Conservation (phyloP, 257 asterid genomes). For the Ehretia macrophylla region DNA sequence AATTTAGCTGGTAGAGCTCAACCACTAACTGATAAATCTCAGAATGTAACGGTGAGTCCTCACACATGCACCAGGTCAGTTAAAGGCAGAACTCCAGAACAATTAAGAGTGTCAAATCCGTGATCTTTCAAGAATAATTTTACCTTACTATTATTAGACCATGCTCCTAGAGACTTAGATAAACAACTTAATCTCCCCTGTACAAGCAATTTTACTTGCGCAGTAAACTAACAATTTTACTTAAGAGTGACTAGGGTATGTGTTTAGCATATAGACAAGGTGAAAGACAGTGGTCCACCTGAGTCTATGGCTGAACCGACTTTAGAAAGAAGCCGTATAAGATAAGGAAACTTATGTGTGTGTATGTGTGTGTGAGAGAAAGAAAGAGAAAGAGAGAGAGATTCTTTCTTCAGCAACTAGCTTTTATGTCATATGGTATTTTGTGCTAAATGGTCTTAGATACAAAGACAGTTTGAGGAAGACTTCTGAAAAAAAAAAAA, state of each 20-base stretch:
- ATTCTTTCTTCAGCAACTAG: constrained; percentile 27
- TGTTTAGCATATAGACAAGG: constrained; percentile 12
- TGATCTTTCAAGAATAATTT: too few species aligned
- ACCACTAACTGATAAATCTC: too few species aligned
- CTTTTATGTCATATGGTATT: constrained; percentile 36
- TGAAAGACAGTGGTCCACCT: constrained; percentile 55
- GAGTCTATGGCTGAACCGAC: constrained; percentile 82
- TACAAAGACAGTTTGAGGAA: constrained; percentile 29
- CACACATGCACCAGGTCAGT: too few species aligned
- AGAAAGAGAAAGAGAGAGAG: constrained; percentile 21
- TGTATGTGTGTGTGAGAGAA: constrained; percentile 16
- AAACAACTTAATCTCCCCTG: too few species aligned
- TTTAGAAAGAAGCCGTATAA: constrained; percentile 57
- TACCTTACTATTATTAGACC: too few species aligned
- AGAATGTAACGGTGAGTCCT: too few species aligned
- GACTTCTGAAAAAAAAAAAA: constrained; percentile 9
- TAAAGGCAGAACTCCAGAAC: too few species aligned
- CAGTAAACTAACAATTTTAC: neutral
- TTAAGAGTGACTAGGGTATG: neutral
- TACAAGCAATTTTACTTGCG: too few species aligned
- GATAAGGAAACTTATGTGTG: constrained; percentile 29
- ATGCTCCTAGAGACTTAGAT: too few species aligned
- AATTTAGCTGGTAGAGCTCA: too few species aligned
- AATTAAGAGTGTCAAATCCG: too few species aligned
- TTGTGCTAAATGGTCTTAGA: constrained; percentile 28